phyloP scores from a whole-genome alignment of 257 asterid species.

The Solanum etuberosum region DNA sequence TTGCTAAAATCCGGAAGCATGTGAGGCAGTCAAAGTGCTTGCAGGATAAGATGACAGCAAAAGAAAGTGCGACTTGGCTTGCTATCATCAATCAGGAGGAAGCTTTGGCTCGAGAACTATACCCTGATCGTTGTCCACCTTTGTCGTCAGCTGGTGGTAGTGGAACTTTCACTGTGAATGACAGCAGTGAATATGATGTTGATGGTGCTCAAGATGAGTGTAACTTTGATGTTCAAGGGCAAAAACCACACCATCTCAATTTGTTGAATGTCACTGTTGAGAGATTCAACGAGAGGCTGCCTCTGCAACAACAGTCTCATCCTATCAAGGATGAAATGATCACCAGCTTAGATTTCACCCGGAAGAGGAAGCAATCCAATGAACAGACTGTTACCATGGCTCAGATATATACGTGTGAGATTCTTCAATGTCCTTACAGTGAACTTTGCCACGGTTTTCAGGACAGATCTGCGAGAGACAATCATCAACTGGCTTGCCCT shows the following conservation, averaged over 20 bases:
- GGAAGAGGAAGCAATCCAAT: conserved; percentile 44
- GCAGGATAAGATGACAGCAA: conserved; percentile 17
- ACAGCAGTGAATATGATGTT: conserved; percentile 66
- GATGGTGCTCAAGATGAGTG: conserved; percentile 44
- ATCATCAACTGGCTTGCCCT: conserved; percentile 64
- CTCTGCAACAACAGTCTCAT: conserved; percentile 23
- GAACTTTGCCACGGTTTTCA: conserved; percentile 46
- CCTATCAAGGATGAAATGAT: conserved; percentile 32
- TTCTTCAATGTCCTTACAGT: conserved; percentile 51
- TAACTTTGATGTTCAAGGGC: conserved; percentile 50
- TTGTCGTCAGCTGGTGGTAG: background rate
- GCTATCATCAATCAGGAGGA: conserved; percentile 9
- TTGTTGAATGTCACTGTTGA: conserved; percentile 26
- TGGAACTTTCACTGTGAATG: conserved; percentile 1
- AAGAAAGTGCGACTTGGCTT: conserved; percentile 11
- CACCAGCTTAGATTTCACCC: conserved; percentile 36
- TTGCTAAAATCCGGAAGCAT: conserved; percentile 4
- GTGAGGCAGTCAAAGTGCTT: conserved; percentile 11
- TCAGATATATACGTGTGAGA: conserved; percentile 57
- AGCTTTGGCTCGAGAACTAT: conserved; percentile 7
- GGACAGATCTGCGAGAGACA: conserved; percentile 48
- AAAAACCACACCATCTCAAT: conserved; percentile 43
- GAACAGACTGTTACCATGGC: conserved; percentile 37
- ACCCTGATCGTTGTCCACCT: background rate
- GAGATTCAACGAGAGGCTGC: conserved; percentile 24